Percentiles rank a stretch among this genome's conserved stretches.
These are phyloP conservation scores for Anisodus tanguticus DNA, from an alignment of 257 asterid genomes.

Conservation along the genomic window DNA sequence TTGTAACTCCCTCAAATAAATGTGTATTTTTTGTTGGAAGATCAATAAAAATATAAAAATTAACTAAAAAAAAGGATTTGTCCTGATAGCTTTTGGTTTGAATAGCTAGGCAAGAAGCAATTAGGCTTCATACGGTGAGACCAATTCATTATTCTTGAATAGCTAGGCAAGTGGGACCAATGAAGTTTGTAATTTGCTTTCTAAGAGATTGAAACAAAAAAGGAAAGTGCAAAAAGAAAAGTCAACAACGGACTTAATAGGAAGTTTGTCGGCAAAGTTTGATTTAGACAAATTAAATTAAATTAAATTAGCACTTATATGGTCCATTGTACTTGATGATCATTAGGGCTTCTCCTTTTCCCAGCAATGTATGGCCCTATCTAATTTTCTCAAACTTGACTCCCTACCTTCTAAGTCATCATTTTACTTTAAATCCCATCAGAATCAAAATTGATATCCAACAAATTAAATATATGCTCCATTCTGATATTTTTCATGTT, in stretches of 20 bases:
- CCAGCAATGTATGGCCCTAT: conserved; percentile 5
- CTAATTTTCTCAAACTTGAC: background rate
- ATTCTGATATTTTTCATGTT: background rate
- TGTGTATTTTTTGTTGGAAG: too few relatives aligned
- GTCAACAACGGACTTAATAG: background rate
- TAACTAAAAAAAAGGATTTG: too few relatives aligned
- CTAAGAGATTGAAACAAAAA: background rate
- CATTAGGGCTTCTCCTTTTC: background rate
- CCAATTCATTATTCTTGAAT: background rate
- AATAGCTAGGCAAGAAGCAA: background rate
- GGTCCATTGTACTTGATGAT: conserved; percentile 25
- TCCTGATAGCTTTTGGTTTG: background rate
- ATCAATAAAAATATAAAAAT: too few relatives aligned
- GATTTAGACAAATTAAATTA: background rate
- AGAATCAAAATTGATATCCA: background rate
- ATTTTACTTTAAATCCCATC: conserved; percentile 27
- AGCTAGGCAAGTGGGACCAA: background rate
- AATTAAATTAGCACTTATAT: background rate
- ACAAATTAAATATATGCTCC: conserved; percentile 11
- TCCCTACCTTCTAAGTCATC: conserved; percentile 22
- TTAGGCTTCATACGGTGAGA: background rate
- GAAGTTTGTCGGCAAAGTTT: conserved; percentile 17
- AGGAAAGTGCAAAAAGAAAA: background rate
- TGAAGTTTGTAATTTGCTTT: background rate
- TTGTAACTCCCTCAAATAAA: too few relatives aligned